phyloP scores from a whole-genome alignment of 495 filamentous ascomycete genomes.

The Neurospora sp. region DNA sequence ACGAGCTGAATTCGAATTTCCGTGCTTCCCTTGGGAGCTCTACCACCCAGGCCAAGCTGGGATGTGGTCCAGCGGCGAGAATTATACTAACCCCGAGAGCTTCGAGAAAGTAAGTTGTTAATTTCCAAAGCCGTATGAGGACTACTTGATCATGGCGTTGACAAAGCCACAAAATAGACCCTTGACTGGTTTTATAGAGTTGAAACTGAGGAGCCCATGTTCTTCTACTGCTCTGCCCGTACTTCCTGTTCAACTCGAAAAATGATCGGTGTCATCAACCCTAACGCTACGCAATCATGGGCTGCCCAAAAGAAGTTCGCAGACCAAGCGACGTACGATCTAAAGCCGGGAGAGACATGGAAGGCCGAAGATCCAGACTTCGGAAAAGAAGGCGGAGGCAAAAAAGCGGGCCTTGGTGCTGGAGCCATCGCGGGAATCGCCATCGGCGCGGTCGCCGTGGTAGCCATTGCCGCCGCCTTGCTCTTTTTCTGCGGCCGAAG shows the following conservation, averaged over 20 bases:
- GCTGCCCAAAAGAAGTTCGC: conserved; percentile 20
- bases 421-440: conserved; percentile 41
- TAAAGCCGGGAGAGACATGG: conserved; percentile 29
- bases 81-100: background rate
- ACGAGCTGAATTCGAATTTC: background rate
- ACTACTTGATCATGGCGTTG: background rate
- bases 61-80: background rate
- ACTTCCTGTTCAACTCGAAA: conserved; percentile 26
- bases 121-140: background rate
- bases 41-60: background rate
- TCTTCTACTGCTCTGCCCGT: conserved; percentile 50
- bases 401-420: conserved; percentile 8
- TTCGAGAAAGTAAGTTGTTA: background rate
- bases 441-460: conserved; percentile 31
- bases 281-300: conserved; percentile 21
- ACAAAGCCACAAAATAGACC: conserved; percentile 17
- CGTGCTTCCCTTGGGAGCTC: background rate
- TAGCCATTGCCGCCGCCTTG: conserved; percentile 26
- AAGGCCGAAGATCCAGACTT: no score
- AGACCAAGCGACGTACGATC: conserved; percentile 16
- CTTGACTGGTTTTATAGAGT: no score
- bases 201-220: conserved; percentile 29
- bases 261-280: conserved; percentile 44
- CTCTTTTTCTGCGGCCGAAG: conserved; percentile 34
- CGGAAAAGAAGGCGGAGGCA: no score